Evolutionary conservation across 176 grass and related monocot genomes (phyloP).

Genomic region (Alloteropsis semialata): DNA sequence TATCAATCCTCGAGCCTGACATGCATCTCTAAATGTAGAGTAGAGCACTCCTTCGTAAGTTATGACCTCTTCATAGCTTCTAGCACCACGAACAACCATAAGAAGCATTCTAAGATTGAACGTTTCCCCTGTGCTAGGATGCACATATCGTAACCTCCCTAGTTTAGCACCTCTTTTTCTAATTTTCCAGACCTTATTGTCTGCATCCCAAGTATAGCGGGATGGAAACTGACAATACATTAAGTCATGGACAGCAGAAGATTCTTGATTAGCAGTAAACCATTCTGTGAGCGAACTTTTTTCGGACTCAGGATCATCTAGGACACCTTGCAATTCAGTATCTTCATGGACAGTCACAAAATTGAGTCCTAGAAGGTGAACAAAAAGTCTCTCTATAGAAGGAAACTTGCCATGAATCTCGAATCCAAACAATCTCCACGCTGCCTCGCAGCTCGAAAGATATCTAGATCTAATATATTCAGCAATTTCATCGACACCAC

Average conservation of each 20-base stretch:
- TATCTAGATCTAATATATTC: not conserved
- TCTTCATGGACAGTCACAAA: not conserved
- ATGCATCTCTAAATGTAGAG: not conserved
- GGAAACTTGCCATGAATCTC: not conserved
- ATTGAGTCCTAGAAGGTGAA: not conserved
- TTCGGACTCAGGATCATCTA: not conserved
- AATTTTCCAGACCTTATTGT: not conserved
- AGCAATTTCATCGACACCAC: not conserved
- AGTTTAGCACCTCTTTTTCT: not conserved
- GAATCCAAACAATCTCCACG: not conserved
- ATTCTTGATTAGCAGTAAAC: not conserved
- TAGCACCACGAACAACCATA: not conserved
- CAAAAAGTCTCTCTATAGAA: not conserved
- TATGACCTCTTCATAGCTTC: not conserved
- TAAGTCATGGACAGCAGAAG: too few relatives aligned
- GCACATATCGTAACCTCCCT: not conserved
- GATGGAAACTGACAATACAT: not conserved
- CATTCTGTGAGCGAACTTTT: not conserved
- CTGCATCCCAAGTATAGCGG: not conserved
- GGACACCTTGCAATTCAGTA: not conserved
- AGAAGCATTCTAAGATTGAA: slow-evolving; percentile 11
- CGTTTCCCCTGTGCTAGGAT: not conserved
- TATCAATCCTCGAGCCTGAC: not conserved
- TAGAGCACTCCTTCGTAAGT: not conserved
- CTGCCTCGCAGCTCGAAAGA: not conserved